These are phyloP conservation scores for Zarea fungicola DNA, from an alignment of 2,329 filamentous ascomycete genomes.

Conservation along the genomic window DNA sequence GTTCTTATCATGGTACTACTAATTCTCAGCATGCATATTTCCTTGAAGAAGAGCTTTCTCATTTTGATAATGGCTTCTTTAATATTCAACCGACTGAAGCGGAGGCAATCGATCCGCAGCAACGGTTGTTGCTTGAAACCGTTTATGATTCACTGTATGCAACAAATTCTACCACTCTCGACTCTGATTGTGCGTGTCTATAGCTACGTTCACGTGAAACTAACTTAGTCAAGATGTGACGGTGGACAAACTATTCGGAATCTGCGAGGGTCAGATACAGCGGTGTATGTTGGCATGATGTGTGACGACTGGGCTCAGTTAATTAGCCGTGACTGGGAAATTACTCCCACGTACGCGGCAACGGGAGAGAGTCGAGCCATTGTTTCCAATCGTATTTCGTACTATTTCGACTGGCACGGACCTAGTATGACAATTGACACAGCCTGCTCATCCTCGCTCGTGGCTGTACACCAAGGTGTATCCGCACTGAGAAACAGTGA, in stretches of 20 bases:
- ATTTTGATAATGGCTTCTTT: conserved; percentile 20
- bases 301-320: conserved; percentile 1
- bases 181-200: too few relatives aligned
- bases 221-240: too few relatives aligned
- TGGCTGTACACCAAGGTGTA: conserved; percentile 33
- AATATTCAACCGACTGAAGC: conserved; percentile 18
- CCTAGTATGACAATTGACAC: conserved; percentile 34
- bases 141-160: conserved; percentile 24
- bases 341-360: conserved; percentile 28
- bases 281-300: conserved; percentile 5
- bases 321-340: conserved; percentile 23
- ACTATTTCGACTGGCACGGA: conserved; percentile 31
- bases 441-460: conserved; percentile 35
- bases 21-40: conserved; percentile 23
- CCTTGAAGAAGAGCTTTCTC: conserved; percentile 21
- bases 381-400: conserved; percentile 30
- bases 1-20: conserved; percentile 11
- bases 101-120: conserved; percentile 24
- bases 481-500: conserved; percentile 29
- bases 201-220: too few relatives aligned
- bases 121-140: conserved; percentile 26
- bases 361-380: conserved; percentile 25
- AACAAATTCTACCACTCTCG: too few relatives aligned
- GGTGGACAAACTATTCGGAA: not conserved
- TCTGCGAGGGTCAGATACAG: not conserved